phyloP scores from a whole-genome alignment of 2,329 filamentous ascomycete genomes.

The Cryphonectria parasitica region DNA sequence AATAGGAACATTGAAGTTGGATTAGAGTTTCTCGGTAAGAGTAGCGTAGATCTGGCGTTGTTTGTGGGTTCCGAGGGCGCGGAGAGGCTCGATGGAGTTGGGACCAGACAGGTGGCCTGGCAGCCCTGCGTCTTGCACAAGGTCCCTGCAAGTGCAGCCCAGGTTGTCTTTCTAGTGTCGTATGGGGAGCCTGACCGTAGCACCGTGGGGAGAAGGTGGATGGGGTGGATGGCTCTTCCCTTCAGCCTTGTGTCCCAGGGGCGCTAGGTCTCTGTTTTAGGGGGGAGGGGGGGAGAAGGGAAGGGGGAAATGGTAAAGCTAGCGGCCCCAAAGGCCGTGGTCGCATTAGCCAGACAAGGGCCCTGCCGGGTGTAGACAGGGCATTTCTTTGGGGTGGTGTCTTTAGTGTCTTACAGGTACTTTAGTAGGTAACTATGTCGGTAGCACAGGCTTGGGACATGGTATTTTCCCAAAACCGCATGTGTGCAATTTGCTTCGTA shows the following conservation, averaged over 20 bases:
- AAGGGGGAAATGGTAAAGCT: not conserved
- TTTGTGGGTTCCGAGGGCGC: conserved; percentile 25
- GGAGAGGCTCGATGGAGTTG: conserved; percentile 28
- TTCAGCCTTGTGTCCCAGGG: conserved; percentile 21
- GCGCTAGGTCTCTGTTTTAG: conserved; percentile 4
- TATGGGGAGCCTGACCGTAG: conserved; percentile 5
- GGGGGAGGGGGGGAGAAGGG: too few relatives aligned
- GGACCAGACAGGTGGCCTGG: conserved; percentile 27
- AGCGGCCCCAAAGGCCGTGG: conserved; percentile 15
- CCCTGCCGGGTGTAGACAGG: not conserved
- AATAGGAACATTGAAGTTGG: conserved; percentile 21
- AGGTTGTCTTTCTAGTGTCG: conserved; percentile 10
- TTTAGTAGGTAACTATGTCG: not conserved
- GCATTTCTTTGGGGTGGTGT: conserved; percentile 10
- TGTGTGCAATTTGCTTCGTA: not conserved
- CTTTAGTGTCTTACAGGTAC: not conserved
- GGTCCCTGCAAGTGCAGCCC: conserved; percentile 15
- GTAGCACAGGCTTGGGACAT: not conserved
- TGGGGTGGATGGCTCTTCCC: not conserved
- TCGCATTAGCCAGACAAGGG: conserved; percentile 19
- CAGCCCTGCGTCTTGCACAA: conserved; percentile 11
- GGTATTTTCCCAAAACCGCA: not conserved
- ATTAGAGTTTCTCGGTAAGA: conserved; percentile 31
- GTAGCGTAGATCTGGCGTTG: conserved; percentile 30
- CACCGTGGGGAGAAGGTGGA: conserved; percentile 4